Evolutionary conservation across 192 early-diverging fungal species (phyloP).

Genomic region (Dissophora ornata): DNA sequence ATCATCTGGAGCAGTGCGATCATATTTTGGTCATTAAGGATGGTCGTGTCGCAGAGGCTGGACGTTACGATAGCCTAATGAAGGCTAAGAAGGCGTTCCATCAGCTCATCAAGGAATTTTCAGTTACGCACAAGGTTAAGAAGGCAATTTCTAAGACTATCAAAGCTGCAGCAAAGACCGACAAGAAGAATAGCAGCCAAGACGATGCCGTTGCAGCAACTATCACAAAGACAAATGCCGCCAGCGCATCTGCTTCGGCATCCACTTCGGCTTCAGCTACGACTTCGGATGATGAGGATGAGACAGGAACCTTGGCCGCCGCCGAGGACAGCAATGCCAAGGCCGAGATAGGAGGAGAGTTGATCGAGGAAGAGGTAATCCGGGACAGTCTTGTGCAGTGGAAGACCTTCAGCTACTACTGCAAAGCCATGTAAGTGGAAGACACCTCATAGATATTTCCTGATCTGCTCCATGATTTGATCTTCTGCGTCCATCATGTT

Average conservation of each 20-base stretch:
- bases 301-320: slow-evolving; percentile 27
- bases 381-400: slow-evolving; percentile 80
- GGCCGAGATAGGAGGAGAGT: slow-evolving; percentile 32
- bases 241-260: not conserved
- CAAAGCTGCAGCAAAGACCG: not conserved
- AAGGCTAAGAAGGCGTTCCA: slow-evolving; percentile 62
- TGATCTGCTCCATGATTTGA: too few relatives aligned
- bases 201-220: too few relatives aligned
- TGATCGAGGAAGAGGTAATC: slow-evolving; percentile 83
- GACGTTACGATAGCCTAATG: slow-evolving; percentile 74
- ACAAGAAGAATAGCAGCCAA: too few relatives aligned
- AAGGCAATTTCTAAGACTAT: not conserved
- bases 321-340: not conserved
- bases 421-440: slow-evolving; percentile 58
- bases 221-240: too few relatives aligned
- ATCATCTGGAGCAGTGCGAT: slow-evolving; percentile 75
- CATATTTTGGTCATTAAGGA: slow-evolving; percentile 77
- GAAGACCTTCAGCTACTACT: slow-evolving; percentile 79
- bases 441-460: too few relatives aligned
- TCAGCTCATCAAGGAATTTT: slow-evolving; percentile 77
- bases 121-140: too few relatives aligned
- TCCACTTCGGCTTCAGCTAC: not conserved
- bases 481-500: too few relatives aligned
- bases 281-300: not conserved
- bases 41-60: slow-evolving; percentile 75